Conservation (phyloP, 1,284 basidiomycete genomes). For the Amylostereum chailletii region DNA sequence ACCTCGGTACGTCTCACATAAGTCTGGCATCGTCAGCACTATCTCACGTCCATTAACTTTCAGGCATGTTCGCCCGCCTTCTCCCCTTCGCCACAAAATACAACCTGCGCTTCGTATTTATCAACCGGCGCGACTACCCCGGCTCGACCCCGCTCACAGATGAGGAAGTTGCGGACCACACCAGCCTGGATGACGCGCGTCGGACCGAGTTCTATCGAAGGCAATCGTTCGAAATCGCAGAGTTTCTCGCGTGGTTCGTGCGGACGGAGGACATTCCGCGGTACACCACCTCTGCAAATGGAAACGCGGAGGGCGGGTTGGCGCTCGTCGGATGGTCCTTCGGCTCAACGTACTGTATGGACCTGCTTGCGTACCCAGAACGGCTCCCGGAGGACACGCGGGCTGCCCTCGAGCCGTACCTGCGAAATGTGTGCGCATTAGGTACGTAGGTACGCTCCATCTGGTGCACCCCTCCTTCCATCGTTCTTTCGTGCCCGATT, state of each 20-base stretch:
- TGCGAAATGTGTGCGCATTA: neutral
- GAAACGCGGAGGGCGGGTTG: neutral
- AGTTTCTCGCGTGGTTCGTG: slow-evolving; percentile 1
- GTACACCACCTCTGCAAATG: neutral
- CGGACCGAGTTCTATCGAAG: neutral
- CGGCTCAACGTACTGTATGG: neutral
- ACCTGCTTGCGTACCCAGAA: neutral
- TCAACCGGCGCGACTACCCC: neutral
- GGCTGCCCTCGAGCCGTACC: neutral
- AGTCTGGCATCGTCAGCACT: too few relatives aligned
- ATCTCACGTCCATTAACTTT: neutral
- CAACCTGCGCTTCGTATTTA: neutral
- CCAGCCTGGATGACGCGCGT: neutral
- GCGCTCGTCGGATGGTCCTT: neutral
- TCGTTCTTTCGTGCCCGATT: neutral
- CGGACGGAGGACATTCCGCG: neutral
- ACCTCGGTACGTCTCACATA: neutral
- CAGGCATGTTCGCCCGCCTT: neutral
- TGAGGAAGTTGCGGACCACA: neutral
- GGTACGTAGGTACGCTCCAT: neutral
- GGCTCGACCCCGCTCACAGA: neutral
- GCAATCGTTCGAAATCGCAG: neutral
- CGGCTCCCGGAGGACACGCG: neutral
- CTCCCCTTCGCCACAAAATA: neutral
- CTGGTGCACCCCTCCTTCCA: neutral